These are phyloP conservation scores for Fusarium lateritium DNA, from an alignment of 2,329 filamentous ascomycete species.

Conservation along the genomic window DNA sequence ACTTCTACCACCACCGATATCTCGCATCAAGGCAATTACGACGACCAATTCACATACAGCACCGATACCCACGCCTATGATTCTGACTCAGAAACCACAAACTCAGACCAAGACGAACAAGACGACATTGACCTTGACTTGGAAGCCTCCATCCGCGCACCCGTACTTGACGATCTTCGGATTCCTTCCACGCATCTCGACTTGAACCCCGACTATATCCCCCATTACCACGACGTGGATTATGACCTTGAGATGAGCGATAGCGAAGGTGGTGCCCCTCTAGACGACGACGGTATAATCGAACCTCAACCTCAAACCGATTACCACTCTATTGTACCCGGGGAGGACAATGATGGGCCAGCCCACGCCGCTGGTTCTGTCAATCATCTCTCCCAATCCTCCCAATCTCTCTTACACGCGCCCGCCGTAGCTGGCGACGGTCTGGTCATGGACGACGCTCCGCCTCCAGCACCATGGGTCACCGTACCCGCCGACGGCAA, in stretches of 20 bases:
- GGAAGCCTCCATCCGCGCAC: conserved; percentile 20
- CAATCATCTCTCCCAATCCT: conserved; percentile 33
- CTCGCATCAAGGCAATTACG: conserved; percentile 10
- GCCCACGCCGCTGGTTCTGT: conserved; percentile 18
- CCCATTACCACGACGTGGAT: conserved; percentile 40
- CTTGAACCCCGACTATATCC: conserved; percentile 21
- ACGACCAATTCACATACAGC: conserved; percentile 16
- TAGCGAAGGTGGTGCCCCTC: conserved; percentile 52
- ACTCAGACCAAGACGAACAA: conserved; percentile 20
- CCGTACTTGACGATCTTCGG: conserved; percentile 18
- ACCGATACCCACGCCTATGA: conserved; percentile 8
- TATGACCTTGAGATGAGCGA: conserved; percentile 56
- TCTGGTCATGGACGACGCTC: conserved; percentile 37
- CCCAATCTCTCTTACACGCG: conserved; percentile 19
- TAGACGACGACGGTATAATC: conserved; percentile 37
- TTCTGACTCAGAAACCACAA: conserved; percentile 19
- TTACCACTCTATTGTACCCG: conserved; percentile 16
- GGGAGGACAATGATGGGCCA: conserved; percentile 34
- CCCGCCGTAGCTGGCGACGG: conserved; percentile 24
- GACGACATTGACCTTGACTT: conserved; percentile 23
- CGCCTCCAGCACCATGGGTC: conserved; percentile 37
- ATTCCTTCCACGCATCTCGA: conserved; percentile 20
- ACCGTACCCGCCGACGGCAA: background rate
- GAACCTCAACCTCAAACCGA: conserved; percentile 21
- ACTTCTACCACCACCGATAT: conserved; percentile 7